Conservation (phyloP, 2,329 filamentous ascomycete species). For the Phaeosphaeriaceae sp. region DNA sequence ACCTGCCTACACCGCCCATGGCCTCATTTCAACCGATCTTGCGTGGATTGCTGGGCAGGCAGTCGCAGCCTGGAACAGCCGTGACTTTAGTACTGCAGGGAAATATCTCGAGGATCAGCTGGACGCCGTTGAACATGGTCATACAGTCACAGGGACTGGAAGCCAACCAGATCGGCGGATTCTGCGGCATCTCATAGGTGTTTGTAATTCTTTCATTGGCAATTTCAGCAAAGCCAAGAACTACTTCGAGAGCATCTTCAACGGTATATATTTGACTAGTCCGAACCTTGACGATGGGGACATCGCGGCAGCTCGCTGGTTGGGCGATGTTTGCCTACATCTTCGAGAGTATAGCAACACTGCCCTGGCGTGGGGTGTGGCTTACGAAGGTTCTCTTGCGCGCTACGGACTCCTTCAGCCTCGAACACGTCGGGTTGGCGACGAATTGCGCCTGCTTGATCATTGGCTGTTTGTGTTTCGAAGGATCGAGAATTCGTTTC, state of each 20-base stretch:
- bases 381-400: conserved; percentile 29
- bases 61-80: conserved; percentile 25
- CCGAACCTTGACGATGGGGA: conserved; percentile 38
- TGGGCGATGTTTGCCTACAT: conserved; percentile 42
- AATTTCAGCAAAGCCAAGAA: conserved; percentile 38
- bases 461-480: conserved; percentile 23
- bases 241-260: conserved; percentile 36
- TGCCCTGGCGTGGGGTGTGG: conserved; percentile 37
- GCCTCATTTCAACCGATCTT: conserved; percentile 16
- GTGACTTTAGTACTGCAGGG: conserved; percentile 27
- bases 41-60: conserved; percentile 29
- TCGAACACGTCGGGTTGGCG: conserved; percentile 19
- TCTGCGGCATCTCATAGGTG: conserved; percentile 35
- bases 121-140: conserved; percentile 33
- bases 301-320: conserved; percentile 42
- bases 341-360: conserved; percentile 37
- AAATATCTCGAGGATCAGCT: conserved; percentile 33
- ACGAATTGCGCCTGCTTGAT: conserved; percentile 32
- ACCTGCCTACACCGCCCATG: conserved; percentile 12
- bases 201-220: conserved; percentile 34
- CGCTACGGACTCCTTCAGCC: conserved; percentile 24
- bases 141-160: conserved; percentile 19
- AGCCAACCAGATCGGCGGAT: conserved; percentile 35
- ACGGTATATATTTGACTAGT: conserved; percentile 26
- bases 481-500: conserved; percentile 22